A percentile compares a stretch with the other conserved stretches of the same genome.
phyloP scores from a whole-genome alignment of 805 yeast genomes.

The Teunomyces pallodes region DNA sequence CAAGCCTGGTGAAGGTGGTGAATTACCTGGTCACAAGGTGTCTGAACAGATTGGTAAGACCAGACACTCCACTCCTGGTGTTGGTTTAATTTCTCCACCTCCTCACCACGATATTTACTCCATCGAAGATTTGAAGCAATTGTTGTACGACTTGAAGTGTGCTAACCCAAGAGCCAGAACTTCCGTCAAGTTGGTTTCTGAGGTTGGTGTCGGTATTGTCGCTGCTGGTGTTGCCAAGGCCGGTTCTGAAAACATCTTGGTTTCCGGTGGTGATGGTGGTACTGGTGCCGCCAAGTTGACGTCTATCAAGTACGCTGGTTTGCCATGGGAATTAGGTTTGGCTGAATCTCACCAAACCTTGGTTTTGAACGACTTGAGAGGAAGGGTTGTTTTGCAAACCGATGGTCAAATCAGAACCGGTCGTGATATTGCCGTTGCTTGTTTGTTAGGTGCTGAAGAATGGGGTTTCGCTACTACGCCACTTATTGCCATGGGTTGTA shows the following conservation, averaged over 20 bases:
- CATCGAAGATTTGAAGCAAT: slow-evolving; percentile 95
- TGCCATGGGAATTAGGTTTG: slow-evolving; percentile 98
- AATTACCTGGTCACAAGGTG: slow-evolving; percentile 92
- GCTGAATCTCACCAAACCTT: slow-evolving; percentile 98
- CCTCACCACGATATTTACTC: slow-evolving; percentile 99
- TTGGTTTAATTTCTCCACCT: slow-evolving; percentile 95
- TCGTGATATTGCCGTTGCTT: slow-evolving; percentile 94
- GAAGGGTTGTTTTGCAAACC: slow-evolving; percentile 93
- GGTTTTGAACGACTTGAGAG: slow-evolving; percentile 92
- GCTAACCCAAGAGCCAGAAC: slow-evolving; percentile 96
- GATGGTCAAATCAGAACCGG: slow-evolving; percentile 98
- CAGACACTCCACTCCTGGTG: slow-evolving; percentile 95
- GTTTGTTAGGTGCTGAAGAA: slow-evolving; percentile 95
- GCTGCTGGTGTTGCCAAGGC: slow-evolving; percentile 99
- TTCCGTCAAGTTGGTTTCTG: slow-evolving; percentile 93
- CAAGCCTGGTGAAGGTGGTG: slow-evolving; percentile 99
- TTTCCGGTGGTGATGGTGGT: slow-evolving; percentile 99
- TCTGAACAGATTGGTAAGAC: slow-evolving; percentile 86
- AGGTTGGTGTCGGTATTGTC: slow-evolving; percentile 98
- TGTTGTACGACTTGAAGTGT: slow-evolving; percentile 94
- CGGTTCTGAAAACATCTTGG: slow-evolving; percentile 92
- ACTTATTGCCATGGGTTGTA: slow-evolving; percentile 94
- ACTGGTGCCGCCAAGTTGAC: slow-evolving; percentile 99
- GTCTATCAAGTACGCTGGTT: slow-evolving; percentile 94
- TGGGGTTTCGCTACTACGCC: slow-evolving; percentile 99